Percentiles rank a stretch among this genome's conserved stretches.
Conservation (phyloP, 2,329 filamentous ascomycete species). For the Sporothrix schenckii region DNA sequence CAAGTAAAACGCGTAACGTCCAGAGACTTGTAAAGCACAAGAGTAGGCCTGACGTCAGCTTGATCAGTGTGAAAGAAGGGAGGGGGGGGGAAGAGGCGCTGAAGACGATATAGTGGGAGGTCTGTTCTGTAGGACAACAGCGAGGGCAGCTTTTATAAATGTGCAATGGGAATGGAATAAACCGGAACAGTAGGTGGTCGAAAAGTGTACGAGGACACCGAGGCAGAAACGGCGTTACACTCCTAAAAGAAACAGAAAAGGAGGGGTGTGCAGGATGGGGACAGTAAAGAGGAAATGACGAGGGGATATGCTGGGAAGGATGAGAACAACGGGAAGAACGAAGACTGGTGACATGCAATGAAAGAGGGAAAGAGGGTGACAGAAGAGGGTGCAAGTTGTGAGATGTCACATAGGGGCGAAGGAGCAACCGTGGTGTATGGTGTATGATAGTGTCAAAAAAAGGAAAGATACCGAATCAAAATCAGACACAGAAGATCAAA, state of each 20-base stretch:
- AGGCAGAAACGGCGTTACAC: constrained; percentile 16
- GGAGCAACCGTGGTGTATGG: background rate
- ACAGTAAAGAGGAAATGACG: background rate
- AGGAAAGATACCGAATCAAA: too few species aligned
- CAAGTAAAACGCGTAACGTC: too few species aligned
- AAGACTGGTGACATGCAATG: background rate
- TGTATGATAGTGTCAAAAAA: background rate
- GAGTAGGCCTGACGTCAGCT: background rate
- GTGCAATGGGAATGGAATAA: background rate
- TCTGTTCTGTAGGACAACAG: background rate
- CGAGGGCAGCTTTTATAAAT: background rate
- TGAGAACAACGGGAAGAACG: constrained; percentile 5
- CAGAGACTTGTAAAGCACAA: too few species aligned
- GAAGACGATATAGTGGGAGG: background rate
- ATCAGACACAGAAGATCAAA: background rate
- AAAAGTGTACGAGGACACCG: background rate
- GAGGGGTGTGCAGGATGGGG: background rate
- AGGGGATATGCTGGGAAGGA: background rate
- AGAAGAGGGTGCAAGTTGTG: background rate
- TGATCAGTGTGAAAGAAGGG: background rate
- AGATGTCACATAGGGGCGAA: background rate
- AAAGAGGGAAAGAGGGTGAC: background rate
- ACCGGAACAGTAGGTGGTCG: background rate
- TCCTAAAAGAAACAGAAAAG: background rate
- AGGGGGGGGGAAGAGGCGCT: background rate